Base-by-base conservation (phyloP, 1,284 basidiomycete genomes). In the Cerrena zonata region DNA sequence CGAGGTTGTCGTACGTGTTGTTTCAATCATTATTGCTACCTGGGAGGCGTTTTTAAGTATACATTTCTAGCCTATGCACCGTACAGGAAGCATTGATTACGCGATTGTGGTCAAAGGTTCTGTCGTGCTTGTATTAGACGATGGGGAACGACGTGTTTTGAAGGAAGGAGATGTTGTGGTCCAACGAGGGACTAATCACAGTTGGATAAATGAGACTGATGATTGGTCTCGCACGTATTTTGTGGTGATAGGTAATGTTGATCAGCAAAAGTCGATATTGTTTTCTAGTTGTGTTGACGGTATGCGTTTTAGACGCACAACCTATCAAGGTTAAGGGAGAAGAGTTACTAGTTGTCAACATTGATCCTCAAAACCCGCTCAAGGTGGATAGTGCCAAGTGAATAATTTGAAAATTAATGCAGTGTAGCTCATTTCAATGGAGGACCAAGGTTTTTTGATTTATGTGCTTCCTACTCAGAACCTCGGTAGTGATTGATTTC, bases 61-160 rank as follows among this genome's bases (percentile, higher is more conserved):
- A 37, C 21, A 39, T 1, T 10, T 21, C 34, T 23, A 61, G 58
- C 54, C 55, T 5, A 39, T 56, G 25, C 61, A 61, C 41, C 43
- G 61, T 4, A 61, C 61, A 0, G 49, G 54, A n/a, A 52, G 58
- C 7, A 34, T 62, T 22, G 61, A 63, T 52, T 62, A 61, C 36
- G 59, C 42, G 7, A 56, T 61, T 30, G 53, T 61, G 5, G 39
- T 49, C 2, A 50, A 54, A 27, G 62, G 62, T 0, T 39, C 53
- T 1, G 38, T 62, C n/a, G 45, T 52, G 1, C 47, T 61, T 1
- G 49, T 51, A 11, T 44, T 62, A 11, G 58, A 58, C 24, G 38
- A 53, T 26, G 47, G 47, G 23, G 38, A 52, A 41, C 23, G 30
- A 5, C 44, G 25, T 15, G 48, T 40, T 3, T 34, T 56, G 23